Conservation (phyloP, 148 eudicot genomes). For the Camellia lanceoleosa region DNA sequence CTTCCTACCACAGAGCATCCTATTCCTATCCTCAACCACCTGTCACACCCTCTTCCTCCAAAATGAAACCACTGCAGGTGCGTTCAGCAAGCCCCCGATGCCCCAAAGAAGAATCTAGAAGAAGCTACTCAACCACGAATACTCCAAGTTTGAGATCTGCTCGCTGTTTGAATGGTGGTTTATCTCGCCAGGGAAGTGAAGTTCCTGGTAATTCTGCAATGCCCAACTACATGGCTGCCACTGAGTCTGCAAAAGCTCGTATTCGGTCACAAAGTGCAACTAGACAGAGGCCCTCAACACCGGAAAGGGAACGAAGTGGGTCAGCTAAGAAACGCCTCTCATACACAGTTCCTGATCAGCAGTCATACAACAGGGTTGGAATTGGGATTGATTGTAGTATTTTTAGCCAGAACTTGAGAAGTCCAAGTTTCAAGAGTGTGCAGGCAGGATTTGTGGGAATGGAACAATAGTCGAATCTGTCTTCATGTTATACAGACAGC, state of each 20-base stretch:
- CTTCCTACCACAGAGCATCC: constrained; percentile 27
- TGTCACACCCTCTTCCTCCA: constrained; percentile 43
- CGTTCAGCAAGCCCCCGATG: constrained; percentile 65
- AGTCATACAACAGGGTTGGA: constrained; percentile 27
- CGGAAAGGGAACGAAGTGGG: constrained; percentile 61
- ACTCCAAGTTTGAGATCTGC: constrained; percentile 55
- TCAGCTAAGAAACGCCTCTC: constrained; percentile 65
- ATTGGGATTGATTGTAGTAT: constrained; percentile 30
- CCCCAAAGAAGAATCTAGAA: constrained; percentile 27
- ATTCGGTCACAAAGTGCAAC: constrained; percentile 64
- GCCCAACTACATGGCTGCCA: constrained; percentile 83
- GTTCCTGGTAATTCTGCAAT: constrained; percentile 9
- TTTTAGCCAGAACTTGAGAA: constrained; percentile 47
- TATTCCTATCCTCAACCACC: constrained; percentile 26
- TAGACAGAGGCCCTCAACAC: constrained; percentile 57
- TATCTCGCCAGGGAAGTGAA: constrained; percentile 11
- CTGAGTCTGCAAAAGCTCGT: constrained; percentile 80
- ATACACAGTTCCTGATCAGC: constrained; percentile 39
- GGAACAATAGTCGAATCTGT: constrained; percentile 36
- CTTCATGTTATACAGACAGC: constrained; percentile 55
- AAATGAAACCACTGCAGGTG: constrained; percentile 34
- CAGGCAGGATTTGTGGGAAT: constrained; percentile 49
- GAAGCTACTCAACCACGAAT: constrained; percentile 53
- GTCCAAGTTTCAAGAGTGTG: constrained; percentile 83
- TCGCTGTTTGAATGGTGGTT: neutral